These are phyloP conservation scores for Neurospora sp. DNA, from an alignment of 495 filamentous ascomycete genomes.

Conservation along the genomic window DNA sequence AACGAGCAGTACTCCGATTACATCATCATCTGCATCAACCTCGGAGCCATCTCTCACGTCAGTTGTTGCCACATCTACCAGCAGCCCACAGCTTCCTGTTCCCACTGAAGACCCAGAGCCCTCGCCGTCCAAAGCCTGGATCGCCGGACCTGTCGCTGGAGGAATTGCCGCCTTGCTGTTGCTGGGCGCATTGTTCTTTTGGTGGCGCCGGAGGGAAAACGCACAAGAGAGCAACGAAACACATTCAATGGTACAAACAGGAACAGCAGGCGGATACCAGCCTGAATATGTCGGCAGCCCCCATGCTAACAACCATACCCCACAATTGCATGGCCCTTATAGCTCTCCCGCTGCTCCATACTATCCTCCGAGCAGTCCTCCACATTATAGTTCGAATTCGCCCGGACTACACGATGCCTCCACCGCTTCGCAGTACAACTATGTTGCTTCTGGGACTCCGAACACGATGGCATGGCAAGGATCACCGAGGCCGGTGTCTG, in stretches of 20 bases:
- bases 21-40: neutral
- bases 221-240: rapidly evolving
- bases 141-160: neutral
- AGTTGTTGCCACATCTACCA: neutral
- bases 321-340: neutral
- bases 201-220: neutral
- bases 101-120: neutral
- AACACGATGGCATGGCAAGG: neutral
- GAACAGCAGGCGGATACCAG: neutral
- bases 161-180: neutral
- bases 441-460: neutral
- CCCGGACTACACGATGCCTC: neutral
- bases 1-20: neutral
- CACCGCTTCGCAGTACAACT: neutral
- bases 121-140: neutral
- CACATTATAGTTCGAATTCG: neutral
- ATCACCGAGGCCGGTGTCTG: neutral
- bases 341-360: neutral
- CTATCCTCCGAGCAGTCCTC: neutral
- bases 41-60: neutral
- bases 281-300: neutral
- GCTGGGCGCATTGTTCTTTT: neutral
- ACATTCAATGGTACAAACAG: neutral
- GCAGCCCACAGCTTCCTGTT: neutral
- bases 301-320: neutral